Conservation (phyloP, 805 yeast species). For the Lipomyces anomalus region DNA sequence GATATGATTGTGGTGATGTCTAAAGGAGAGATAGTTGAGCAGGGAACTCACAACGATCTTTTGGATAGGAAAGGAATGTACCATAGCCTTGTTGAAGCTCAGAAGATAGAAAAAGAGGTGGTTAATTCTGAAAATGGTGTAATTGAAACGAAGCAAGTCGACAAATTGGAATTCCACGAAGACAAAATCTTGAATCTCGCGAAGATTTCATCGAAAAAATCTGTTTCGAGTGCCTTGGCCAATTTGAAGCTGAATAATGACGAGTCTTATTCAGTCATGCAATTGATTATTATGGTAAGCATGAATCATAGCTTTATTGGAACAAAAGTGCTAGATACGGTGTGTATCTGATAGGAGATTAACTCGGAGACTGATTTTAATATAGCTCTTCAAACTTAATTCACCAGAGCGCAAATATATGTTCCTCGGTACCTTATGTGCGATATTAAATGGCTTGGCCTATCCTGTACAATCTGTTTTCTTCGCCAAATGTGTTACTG, state of each 20-base stretch:
- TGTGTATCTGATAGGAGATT: too few relatives aligned
- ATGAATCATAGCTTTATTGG: too few relatives aligned
- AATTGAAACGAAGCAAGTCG: too few relatives aligned
- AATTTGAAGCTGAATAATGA: too few relatives aligned
- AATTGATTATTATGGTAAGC: too few relatives aligned
- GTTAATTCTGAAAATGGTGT: conserved; percentile 23
- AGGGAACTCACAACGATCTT: conserved; percentile 32
- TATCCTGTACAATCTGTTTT: conserved; percentile 33
- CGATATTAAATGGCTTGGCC: conserved; percentile 16
- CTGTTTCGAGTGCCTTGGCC: too few relatives aligned
- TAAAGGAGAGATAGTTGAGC: conserved; percentile 40
- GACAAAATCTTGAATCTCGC: too few relatives aligned
- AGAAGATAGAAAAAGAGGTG: conserved; percentile 27
- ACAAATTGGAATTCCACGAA: too few relatives aligned
- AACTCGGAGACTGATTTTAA: too few relatives aligned
- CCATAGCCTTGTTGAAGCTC: conserved; percentile 26
- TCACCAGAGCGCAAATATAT: conserved; percentile 17
- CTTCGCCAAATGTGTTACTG: conserved; percentile 34
- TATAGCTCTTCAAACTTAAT: conserved; percentile 15
- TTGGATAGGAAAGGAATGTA: conserved; percentile 22
- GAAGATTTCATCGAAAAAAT: too few relatives aligned
- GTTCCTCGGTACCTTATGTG: conserved; percentile 16
- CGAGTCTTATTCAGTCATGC: too few relatives aligned
- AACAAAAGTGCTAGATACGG: too few relatives aligned
- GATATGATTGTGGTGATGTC: conserved; percentile 41